Conservation (phyloP, 176 grass and related monocot species). For the Musa itinerans region DNA sequence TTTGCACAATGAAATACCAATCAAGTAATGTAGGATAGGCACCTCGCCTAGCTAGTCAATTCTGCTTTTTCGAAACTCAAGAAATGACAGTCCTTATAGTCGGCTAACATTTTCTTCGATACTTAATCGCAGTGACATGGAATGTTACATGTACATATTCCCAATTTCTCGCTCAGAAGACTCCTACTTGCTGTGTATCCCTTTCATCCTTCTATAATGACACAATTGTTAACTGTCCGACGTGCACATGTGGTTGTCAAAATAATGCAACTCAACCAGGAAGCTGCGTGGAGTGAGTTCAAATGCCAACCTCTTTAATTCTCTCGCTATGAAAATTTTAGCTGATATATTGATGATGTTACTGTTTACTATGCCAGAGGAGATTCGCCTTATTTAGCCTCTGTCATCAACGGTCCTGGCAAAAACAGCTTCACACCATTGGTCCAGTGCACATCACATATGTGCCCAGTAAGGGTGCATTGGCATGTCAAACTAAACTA, state of each 20-base stretch:
- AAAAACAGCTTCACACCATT: background rate
- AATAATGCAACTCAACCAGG: constrained; percentile 52
- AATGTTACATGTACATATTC: constrained; percentile 97
- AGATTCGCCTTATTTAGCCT: constrained; percentile 17
- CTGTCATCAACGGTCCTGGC: constrained; percentile 1
- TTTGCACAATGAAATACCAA: background rate
- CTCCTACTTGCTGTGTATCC: constrained; percentile 89
- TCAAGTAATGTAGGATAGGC: background rate
- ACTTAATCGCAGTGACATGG: constrained; percentile 70
- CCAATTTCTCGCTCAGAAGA: constrained; percentile 95
- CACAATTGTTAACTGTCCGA: constrained; percentile 93
- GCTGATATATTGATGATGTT: background rate
- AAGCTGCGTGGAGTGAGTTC: constrained; percentile 88
- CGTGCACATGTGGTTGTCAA: constrained; percentile 88
- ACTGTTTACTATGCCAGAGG: background rate
- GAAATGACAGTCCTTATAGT: background rate
- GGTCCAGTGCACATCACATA: constrained; percentile 16
- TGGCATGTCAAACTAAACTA: constrained; percentile 16
- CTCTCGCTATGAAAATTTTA: background rate
- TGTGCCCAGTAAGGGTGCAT: constrained; percentile 16
- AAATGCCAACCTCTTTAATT: background rate
- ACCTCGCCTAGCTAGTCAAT: background rate
- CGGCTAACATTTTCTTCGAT: background rate
- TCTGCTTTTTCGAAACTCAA: background rate
- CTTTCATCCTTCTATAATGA: constrained; percentile 98